Conservation (phyloP, 1,139 yeast species). For the Kodamaea derodonti region DNA sequence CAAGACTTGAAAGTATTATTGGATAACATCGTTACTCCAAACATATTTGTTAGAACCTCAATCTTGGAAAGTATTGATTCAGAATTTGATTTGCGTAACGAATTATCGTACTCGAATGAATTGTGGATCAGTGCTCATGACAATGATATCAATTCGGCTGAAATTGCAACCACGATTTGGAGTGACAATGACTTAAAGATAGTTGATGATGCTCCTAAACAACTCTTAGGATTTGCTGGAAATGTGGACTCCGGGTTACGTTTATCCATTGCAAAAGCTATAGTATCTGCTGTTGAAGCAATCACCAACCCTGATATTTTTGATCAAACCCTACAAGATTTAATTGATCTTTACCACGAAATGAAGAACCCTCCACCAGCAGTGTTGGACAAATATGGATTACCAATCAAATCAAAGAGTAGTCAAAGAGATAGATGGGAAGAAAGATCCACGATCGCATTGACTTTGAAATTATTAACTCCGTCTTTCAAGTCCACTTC, state of each 20-base stretch:
- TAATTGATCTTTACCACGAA: constrained; percentile 53
- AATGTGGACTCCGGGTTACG: constrained; percentile 61
- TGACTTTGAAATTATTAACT: constrained; percentile 58
- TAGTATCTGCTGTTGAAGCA: constrained; percentile 44
- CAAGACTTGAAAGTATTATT: constrained; percentile 60
- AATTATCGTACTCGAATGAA: constrained; percentile 54
- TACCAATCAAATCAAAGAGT: constrained; percentile 59
- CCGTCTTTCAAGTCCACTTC: constrained; percentile 36
- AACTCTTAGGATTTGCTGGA: constrained; percentile 49
- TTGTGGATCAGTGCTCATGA: constrained; percentile 80
- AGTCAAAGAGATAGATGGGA: constrained; percentile 78
- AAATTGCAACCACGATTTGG: constrained; percentile 81
- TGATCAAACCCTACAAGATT: constrained; percentile 30
- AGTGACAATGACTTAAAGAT: constrained; percentile 61
- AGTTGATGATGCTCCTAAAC: constrained; percentile 38
- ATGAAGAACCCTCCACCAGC: constrained; percentile 77
- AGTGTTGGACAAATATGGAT: constrained; percentile 71
- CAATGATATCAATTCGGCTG: constrained; percentile 58
- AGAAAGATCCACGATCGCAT: constrained; percentile 75
- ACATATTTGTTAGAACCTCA: constrained; percentile 69
- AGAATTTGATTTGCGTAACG: constrained; percentile 71
- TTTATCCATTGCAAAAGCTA: constrained; percentile 60
- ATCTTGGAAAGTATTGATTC: constrained; percentile 81
- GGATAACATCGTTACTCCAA: constrained; percentile 56
- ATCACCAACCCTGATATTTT: constrained; percentile 27